phyloP scores from a whole-genome alignment of 2,329 filamentous ascomycete genomes.

The Pseudogymnoascus sp. region DNA sequence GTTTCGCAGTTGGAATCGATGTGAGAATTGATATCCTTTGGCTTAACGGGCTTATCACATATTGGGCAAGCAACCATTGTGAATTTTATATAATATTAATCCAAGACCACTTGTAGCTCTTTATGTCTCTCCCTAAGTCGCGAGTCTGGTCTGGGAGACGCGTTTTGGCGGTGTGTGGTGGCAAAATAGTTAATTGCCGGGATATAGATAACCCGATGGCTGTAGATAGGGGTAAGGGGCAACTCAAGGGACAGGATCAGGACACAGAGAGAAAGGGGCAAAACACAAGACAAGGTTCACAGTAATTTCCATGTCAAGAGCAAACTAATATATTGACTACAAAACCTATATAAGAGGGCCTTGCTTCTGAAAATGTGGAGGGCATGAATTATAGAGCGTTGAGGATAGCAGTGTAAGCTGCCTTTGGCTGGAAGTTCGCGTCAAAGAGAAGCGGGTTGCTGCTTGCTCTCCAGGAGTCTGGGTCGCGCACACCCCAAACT shows the following conservation, averaged over 20 bases:
- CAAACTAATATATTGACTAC: background rate
- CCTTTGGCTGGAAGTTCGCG: conserved; percentile 43
- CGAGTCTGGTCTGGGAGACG: background rate
- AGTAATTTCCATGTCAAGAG: background rate
- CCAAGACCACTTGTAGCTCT: background rate
- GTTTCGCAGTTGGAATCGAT: conserved; percentile 75
- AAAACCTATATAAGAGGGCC: background rate
- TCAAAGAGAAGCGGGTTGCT: conserved; percentile 49
- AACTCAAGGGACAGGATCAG: background rate
- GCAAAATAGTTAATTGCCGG: background rate
- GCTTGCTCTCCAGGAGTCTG: conserved; percentile 46
- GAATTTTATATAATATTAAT: background rate
- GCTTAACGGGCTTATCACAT: conserved; percentile 65
- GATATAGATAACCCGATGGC: background rate
- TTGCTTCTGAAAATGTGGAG: background rate
- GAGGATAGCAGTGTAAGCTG: conserved; percentile 40
- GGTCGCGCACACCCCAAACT: conserved; percentile 26
- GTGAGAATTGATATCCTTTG: conserved; percentile 77
- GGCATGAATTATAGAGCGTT: conserved; percentile 13
- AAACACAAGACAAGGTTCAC: background rate
- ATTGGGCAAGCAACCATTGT: conserved; percentile 67
- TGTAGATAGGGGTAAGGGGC: background rate
- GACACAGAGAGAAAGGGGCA: background rate
- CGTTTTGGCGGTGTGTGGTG: background rate
- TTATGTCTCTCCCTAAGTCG: background rate